These are phyloP conservation scores for Umbelopsis sp. DNA, from an alignment of 371 early-diverging fungal species.

Conservation along the genomic window DNA sequence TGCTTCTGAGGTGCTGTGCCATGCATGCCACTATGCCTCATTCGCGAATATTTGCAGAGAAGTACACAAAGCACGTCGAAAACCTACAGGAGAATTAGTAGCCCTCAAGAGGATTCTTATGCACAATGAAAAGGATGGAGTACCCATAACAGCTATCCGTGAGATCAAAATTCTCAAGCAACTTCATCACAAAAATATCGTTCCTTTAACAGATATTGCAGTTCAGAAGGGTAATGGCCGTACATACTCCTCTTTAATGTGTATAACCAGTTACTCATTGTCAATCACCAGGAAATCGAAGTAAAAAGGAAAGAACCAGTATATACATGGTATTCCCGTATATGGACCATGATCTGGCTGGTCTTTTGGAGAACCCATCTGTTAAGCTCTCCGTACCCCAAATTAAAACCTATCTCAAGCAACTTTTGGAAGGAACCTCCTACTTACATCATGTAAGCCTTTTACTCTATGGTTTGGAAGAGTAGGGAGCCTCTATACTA, in stretches of 20 bases:
- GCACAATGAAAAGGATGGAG: conserved; percentile 93
- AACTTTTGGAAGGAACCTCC: conserved; percentile 83
- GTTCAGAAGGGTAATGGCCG: conserved; percentile 58
- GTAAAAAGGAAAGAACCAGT: conserved; percentile 49
- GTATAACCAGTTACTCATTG: not conserved
- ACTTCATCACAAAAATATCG: conserved; percentile 84
- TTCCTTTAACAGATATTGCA: conserved; percentile 83
- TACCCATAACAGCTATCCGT: conserved; percentile 95
- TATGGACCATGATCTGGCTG: conserved; percentile 94
- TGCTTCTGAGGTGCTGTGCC: not conserved
- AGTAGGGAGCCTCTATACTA: not conserved
- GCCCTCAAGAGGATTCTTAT: conserved; percentile 92
- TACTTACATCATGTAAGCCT: conserved; percentile 75
- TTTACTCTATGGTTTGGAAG: not conserved
- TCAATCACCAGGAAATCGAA: conserved; percentile 26
- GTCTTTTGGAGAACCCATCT: conserved; percentile 77
- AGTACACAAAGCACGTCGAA: conserved; percentile 85
- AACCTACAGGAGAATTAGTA: conserved; percentile 71
- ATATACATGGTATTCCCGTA: conserved; percentile 96
- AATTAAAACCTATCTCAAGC: conserved; percentile 81
- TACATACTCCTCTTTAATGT: not conserved
- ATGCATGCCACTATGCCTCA: not conserved
- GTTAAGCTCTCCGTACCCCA: conserved; percentile 69
- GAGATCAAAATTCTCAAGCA: conserved; percentile 92
- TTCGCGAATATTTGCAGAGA: conserved; percentile 54